Evolutionary conservation across 106 monocot genomes (phyloP), one percentile per base, ranked within the genome.

Genomic region (Gastrodia elata): DNA sequence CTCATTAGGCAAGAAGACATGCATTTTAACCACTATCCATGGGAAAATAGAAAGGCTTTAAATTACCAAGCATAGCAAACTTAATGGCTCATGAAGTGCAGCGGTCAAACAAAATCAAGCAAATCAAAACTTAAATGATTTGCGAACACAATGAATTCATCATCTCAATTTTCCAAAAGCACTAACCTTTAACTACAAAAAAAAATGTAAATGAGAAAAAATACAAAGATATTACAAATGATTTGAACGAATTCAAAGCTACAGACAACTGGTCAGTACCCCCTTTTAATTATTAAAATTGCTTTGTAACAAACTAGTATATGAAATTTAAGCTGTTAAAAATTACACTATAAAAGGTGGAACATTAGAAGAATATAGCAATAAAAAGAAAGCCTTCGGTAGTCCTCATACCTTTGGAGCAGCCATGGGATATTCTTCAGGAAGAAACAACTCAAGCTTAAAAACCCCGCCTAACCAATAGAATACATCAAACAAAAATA

Each of bases 401-500:
- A 46, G 73, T 42, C 24, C 2, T 65, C 74, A 82, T 68, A 91
- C 94, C 87, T 95, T 95, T 33, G 94, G 94, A 1, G 94, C 89
- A 70, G 94, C 89, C 94, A 95, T 95, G 69, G 94, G 94, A 73
- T 95, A 95, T 58, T 95, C 91, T 82, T 95, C 95, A 36, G 91
- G 91, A 48, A 95, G 82, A 81, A 95, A 95, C 64, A 95, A 72
- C 65, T 95, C 95, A 78, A 95, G 85, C 82, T 92, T 95, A 75
- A 92, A 95, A 76, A 95, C 89, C 2, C 95, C 95, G 37, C 91
- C 95, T 95, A 77, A 37, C 20, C 15, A 67, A 41, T 43, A 0
- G 68, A 72, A 80, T 9, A 49, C 30, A 33, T 61, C 32, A 35
- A 78, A 74, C 4, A 43, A 28, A 69, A 27, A 65, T 38, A 0